These are phyloP conservation scores for Suhomyces emberorum DNA, from an alignment of 805 yeast species.

Conservation along the genomic window DNA sequence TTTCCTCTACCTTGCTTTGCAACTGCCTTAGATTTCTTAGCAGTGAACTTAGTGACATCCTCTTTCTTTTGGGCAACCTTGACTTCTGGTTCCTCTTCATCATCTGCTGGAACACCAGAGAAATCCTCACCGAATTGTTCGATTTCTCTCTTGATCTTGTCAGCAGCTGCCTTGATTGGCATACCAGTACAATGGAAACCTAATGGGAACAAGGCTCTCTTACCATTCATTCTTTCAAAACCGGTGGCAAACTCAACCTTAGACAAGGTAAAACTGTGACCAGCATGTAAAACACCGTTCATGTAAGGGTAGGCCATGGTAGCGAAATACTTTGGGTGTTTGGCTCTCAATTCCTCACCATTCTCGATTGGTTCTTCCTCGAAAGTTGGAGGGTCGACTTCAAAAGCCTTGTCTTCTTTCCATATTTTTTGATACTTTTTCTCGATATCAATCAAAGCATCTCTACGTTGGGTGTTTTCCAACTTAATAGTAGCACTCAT, in stretches of 20 bases:
- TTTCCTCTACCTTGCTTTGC: conserved; percentile 94
- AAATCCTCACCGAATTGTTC: conserved; percentile 87
- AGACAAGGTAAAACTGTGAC: conserved; percentile 92
- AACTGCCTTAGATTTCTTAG: conserved; percentile 89
- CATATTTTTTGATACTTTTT: conserved; percentile 82
- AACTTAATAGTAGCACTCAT: conserved; percentile 42
- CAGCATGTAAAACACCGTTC: conserved; percentile 98
- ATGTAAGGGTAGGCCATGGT: conserved; percentile 98
- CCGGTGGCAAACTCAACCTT: conserved; percentile 92
- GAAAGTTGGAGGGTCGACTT: conserved; percentile 79
- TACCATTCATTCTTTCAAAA: conserved; percentile 92
- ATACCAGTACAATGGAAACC: conserved; percentile 99
- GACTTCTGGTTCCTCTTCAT: conserved; percentile 39
- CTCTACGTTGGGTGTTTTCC: conserved; percentile 87
- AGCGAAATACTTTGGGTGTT: conserved; percentile 82
- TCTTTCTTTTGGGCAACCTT: conserved; percentile 45
- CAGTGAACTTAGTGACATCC: conserved; percentile 87
- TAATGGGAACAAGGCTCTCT: conserved; percentile 86
- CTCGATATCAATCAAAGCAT: conserved; percentile 84
- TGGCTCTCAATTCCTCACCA: conserved; percentile 67
- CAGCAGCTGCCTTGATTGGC: conserved; percentile 97
- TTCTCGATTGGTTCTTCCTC: conserved; percentile 51
- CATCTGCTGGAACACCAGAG: conserved; percentile 61
- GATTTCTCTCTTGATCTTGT: conserved; percentile 87
- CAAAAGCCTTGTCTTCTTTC: conserved; percentile 83